Evolutionary conservation across 2,329 filamentous ascomycete genomes (phyloP), one percentile per base, ranked within the genome.

Genomic region (Aspergillus quadrilineatus): DNA sequence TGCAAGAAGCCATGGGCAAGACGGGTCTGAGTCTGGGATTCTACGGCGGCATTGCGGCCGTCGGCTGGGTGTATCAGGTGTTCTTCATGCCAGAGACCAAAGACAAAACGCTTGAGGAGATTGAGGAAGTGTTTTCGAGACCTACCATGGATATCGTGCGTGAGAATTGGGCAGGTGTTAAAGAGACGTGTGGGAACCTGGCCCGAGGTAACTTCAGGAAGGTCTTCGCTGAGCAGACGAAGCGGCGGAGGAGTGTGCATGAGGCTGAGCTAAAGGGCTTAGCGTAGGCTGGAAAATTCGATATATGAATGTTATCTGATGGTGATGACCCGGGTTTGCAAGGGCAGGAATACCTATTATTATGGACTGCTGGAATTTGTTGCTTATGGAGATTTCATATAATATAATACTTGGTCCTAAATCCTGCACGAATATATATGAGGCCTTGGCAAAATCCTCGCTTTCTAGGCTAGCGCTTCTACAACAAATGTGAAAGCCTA

Each of bases 41-140:
- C 73, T 90, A 89, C 69, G 87, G 88, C 4, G 88, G 88, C 14
- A 89, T 90, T 53, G 87, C 87, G 0, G 80, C 88, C 0, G 8
- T 90, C 0, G 88, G 86, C 10, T 88, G 86, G 82, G 76, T 89
- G 63, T 90, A 89, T 71, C 87, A 90, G 73, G 77, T 89, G 46
- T 69, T 89, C 49, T 90, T 89, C 74, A 90, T 90, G 88, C 87
- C 86, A 0, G 86, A 89, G 77, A 89, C 87, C 2, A 89, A 89
- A 77, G 83, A 86, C 69, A 82, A 81, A 70, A 82, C 82, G 1
- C 80, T 90, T 0, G 88, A 90, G 72, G 87, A 90, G 72, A 89
- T 90, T 57, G 87, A 90, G 58, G 74, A 84, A 37, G 76, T 89
- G 17, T 89, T 89, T 68, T 79, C 81, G 49, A 79, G 82, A 59